Conservation (phyloP, 331 rosid species). For the Stylosanthes scabra region DNA sequence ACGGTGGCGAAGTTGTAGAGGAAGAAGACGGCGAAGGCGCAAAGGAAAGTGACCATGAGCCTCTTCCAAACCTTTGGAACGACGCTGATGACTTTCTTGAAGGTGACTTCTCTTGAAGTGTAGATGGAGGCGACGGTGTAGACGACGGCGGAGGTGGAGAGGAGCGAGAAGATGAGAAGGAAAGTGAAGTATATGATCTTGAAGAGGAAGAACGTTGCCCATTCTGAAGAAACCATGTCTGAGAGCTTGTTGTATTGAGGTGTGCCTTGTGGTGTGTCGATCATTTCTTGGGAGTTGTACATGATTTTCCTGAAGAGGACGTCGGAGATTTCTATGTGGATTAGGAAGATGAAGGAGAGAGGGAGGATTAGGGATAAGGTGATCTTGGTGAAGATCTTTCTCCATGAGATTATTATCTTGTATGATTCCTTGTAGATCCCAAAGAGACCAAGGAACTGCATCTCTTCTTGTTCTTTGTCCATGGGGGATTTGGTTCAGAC, state of each 20-base stretch:
- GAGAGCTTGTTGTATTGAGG: slow-evolving; percentile 45
- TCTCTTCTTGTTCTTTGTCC: slow-evolving; percentile 77
- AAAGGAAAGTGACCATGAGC: slow-evolving; percentile 72
- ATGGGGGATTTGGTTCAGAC: slow-evolving; percentile 34
- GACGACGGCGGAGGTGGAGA: slow-evolving; percentile 88
- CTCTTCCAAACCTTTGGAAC: slow-evolving; percentile 91
- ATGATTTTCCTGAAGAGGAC: slow-evolving; percentile 51
- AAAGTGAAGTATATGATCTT: slow-evolving; percentile 57
- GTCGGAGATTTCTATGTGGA: slow-evolving; percentile 63
- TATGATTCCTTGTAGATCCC: slow-evolving; percentile 65
- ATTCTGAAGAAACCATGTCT: slow-evolving; percentile 50
- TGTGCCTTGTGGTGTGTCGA: slow-evolving; percentile 31
- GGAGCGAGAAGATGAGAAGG: slow-evolving; percentile 67
- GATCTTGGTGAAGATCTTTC: slow-evolving; percentile 69
- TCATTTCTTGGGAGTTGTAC: slow-evolving; percentile 31
- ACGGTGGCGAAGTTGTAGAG: slow-evolving; percentile 45
- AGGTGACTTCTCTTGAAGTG: slow-evolving; percentile 57
- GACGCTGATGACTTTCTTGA: slow-evolving; percentile 62
- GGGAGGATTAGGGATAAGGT: slow-evolving; percentile 75
- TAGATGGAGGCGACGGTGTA: slow-evolving; percentile 80
- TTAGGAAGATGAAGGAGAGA: slow-evolving; percentile 67
- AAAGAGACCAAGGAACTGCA: slow-evolving; percentile 66
- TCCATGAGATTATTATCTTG: slow-evolving; percentile 58
- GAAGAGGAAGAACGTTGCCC: slow-evolving; percentile 53
- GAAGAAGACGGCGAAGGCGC: slow-evolving; percentile 46